These are phyloP conservation scores for Phytophthora hybrid DNA, from an alignment of 352 stramenopile genomes.

Conservation along the genomic window DNA sequence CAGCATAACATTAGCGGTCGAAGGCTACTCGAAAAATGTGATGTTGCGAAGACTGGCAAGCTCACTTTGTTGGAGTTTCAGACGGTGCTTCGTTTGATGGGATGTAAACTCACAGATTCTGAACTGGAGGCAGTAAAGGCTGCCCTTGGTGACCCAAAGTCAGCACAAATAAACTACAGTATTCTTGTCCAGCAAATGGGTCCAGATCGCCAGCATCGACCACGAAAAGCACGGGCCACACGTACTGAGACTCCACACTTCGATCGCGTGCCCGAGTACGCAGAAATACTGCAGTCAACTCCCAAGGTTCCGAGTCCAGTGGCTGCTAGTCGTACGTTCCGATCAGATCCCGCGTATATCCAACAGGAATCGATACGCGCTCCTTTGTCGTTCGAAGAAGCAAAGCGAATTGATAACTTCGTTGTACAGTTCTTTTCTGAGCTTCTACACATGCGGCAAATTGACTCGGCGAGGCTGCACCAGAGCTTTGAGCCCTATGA, in stretches of 20 bases:
- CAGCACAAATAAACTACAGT: constrained; percentile 60
- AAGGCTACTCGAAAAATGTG: constrained; percentile 79
- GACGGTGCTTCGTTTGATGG: constrained; percentile 82
- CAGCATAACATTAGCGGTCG: constrained; percentile 81
- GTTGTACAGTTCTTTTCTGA: constrained; percentile 61
- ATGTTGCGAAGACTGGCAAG: constrained; percentile 55
- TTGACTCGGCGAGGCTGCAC: constrained; percentile 39
- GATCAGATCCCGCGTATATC: constrained; percentile 2
- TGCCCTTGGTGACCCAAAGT: constrained; percentile 52
- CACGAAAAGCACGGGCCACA: constrained; percentile 31
- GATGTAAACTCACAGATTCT: constrained; percentile 56
- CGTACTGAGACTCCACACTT: constrained; percentile 23
- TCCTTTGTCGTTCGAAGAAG: constrained; percentile 50
- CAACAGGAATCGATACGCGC: constrained; percentile 6
- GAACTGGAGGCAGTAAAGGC: constrained; percentile 66
- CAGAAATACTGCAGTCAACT: constrained; percentile 20
- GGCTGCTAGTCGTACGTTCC: constrained; percentile 19
- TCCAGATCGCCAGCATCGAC: constrained; percentile 28
- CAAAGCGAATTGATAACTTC: constrained; percentile 52
- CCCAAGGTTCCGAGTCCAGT: constrained; percentile 27
- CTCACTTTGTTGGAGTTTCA: constrained; percentile 77
- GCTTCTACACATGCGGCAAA: constrained; percentile 49
- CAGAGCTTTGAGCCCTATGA: constrained; percentile 71
- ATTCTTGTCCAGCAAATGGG: constrained; percentile 59
- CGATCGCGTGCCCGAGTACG: constrained; percentile 20